Evolutionary conservation across 805 yeast genomes (phyloP).

Genomic region (Yarrowia keelungensis): DNA sequence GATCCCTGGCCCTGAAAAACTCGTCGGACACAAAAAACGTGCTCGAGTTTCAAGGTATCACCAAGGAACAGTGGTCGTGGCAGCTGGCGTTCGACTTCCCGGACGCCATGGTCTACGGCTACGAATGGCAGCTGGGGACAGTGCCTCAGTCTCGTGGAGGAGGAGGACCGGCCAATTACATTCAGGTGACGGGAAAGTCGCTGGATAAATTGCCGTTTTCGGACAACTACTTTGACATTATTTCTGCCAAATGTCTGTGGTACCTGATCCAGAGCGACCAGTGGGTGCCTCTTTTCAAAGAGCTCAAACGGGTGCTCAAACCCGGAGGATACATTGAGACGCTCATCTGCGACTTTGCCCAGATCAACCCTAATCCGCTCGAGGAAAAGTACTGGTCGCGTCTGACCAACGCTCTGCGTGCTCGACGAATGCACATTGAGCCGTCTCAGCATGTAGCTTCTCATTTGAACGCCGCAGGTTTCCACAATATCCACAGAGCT

Average conservation of each 20-base stretch:
- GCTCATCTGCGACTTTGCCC: slow-evolving; percentile 44
- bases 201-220: slow-evolving; percentile 47
- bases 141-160: slow-evolving; percentile 38
- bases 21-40: slow-evolving; percentile 38
- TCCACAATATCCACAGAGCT: slow-evolving; percentile 45
- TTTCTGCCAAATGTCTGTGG: slow-evolving; percentile 49
- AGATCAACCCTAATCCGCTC: slow-evolving; percentile 25
- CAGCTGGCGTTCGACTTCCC: slow-evolving; percentile 49
- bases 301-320: slow-evolving; percentile 46
- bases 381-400: slow-evolving; percentile 31
- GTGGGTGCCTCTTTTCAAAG: slow-evolving; percentile 46
- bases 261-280: slow-evolving; percentile 44
- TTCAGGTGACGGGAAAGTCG: slow-evolving; percentile 46
- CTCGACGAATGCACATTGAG: slow-evolving; percentile 36
- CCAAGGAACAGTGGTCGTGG: slow-evolving; percentile 49
- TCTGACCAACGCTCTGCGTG: slow-evolving; percentile 39
- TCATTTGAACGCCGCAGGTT: slow-evolving; percentile 44
- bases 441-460: slow-evolving; percentile 40
- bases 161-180: slow-evolving; percentile 48
- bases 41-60: slow-evolving; percentile 45
- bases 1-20: slow-evolving; percentile 28
- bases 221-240: slow-evolving; percentile 47
- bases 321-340: slow-evolving; percentile 49
- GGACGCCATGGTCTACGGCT: slow-evolving; percentile 47
- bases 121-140: slow-evolving; percentile 43